phyloP scores from a whole-genome alignment of 495 filamentous ascomycete species.

The Sordaria brevicollis region DNA sequence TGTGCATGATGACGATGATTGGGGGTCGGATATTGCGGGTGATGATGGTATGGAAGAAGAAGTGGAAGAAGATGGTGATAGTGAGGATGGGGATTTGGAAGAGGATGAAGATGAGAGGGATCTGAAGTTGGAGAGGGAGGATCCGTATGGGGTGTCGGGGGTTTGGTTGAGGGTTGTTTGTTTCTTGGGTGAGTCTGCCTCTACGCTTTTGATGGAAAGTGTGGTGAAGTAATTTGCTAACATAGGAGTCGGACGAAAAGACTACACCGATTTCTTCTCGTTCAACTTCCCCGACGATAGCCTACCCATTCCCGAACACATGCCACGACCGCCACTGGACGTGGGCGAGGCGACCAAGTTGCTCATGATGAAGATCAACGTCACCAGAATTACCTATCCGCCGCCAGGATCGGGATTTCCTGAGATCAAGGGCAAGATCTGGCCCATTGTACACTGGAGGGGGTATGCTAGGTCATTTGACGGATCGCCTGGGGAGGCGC shows the following conservation, averaged over 20 bases:
- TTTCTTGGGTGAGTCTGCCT: slow-evolving; percentile 25
- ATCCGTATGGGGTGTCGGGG: slow-evolving; percentile 52
- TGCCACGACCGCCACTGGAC: slow-evolving; percentile 39
- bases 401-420: slow-evolving; percentile 4
- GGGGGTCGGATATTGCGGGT: neutral
- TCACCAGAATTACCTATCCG: slow-evolving; percentile 40
- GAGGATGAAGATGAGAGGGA: slow-evolving; percentile 2
- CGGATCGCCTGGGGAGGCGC: slow-evolving; percentile 42
- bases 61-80: neutral
- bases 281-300: slow-evolving; percentile 44
- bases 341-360: slow-evolving; percentile 50
- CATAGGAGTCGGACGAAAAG: slow-evolving; percentile 13
- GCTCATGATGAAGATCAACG: slow-evolving; percentile 50
- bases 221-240: neutral
- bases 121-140: slow-evolving; percentile 27
- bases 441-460: slow-evolving; percentile 49
- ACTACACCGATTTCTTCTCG: slow-evolving; percentile 51
- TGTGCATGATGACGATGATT: neutral
- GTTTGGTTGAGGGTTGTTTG: slow-evolving; percentile 50
- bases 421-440: slow-evolving; percentile 34
- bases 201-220: neutral
- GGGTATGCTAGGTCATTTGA: slow-evolving; percentile 46
- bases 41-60: neutral
- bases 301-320: slow-evolving; percentile 14
- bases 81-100: neutral